Evolutionary conservation across 208 protist genomes (phyloP), one percentile per base, ranked within the genome.

Genomic region (Leishmania lainsoni): DNA sequence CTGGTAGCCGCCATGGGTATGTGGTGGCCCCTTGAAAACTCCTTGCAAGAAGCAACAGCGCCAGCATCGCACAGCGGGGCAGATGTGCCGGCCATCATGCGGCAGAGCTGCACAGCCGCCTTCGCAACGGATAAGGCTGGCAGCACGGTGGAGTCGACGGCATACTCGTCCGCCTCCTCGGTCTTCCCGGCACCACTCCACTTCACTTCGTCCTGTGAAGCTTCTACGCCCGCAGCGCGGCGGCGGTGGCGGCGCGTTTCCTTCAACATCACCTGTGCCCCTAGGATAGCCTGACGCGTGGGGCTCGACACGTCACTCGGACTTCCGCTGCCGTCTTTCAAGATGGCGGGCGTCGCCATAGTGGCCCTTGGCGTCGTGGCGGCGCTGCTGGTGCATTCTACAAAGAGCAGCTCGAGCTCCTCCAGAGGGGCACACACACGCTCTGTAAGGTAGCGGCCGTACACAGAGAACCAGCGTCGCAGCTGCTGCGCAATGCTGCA

Each of bases 341-440:
- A 20, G 3, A 54, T 51, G 26, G 54, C 22, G 5, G 76, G 63
- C 1, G 22, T 54, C 20, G 66, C n/a, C 22, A 51, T 81, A 35
- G 52, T 35, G 1, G 72, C 10, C 42, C 12, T 48, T 20, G 82
- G 51, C 3, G 78, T 70, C 14, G 56, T 52, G 22, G 29, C 45
- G 73, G 78, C 70, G 54, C 78, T 80, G 82, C 32, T 79, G 39
- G 71, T 76, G 65, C 78, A 49, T 32, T 81, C 73, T 9, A 54
- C 22, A 22, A 82, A 77, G 54, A 29, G 22, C n/a, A 48, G 20
- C 56, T 86, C 82, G 5, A 86, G 78, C 65, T 72, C 73, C 74
- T 82, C 82, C 61, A 86, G 48, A 4, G 82, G 82, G 42, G 45
- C 56, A 75, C 82, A 82, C 54, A 82, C 78, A 56, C 69, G 52